Evolutionary conservation across 179 eudicot genomes (phyloP).

Genomic region (Spergularia azorica): DNA sequence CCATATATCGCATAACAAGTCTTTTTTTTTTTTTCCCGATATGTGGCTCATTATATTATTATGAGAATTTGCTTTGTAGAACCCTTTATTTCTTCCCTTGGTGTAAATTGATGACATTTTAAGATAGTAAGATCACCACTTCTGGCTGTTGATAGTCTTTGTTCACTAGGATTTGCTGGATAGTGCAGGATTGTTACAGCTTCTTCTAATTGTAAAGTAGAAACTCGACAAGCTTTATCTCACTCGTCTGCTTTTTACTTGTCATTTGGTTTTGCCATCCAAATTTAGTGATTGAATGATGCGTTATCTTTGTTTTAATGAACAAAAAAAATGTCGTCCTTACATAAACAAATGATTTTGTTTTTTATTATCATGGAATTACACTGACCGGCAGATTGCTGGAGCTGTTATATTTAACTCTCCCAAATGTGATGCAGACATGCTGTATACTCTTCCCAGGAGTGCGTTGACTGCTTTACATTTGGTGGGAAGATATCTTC

Average conservation of each 20-base stretch:
- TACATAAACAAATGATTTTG: conserved; percentile 1
- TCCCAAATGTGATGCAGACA: not conserved
- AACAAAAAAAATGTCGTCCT: not conserved
- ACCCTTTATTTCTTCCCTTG: not conserved
- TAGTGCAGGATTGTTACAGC: not conserved
- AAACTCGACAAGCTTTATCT: not conserved
- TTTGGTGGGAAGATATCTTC: not conserved
- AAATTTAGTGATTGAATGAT: not conserved
- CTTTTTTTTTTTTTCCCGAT: not conserved
- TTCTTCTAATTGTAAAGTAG: not conserved
- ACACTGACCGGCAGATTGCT: not conserved
- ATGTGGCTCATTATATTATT: not conserved
- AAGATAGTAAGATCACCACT: not conserved
- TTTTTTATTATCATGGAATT: not conserved
- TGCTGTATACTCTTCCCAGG: not conserved
- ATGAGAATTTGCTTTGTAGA: not conserved
- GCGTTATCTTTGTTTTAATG: not conserved
- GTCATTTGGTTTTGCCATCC: not conserved
- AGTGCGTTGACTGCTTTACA: not conserved
- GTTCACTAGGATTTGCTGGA: not conserved
- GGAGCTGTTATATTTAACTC: not conserved
- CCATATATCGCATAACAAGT: not conserved
- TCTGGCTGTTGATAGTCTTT: not conserved
- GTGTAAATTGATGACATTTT: not conserved
- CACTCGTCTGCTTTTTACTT: not conserved